Percentiles rank a stretch among this genome's conserved stretches.
Evolutionary conservation across 345 rosid species (phyloP).

Genomic region (Erucastrum elatum): DNA sequence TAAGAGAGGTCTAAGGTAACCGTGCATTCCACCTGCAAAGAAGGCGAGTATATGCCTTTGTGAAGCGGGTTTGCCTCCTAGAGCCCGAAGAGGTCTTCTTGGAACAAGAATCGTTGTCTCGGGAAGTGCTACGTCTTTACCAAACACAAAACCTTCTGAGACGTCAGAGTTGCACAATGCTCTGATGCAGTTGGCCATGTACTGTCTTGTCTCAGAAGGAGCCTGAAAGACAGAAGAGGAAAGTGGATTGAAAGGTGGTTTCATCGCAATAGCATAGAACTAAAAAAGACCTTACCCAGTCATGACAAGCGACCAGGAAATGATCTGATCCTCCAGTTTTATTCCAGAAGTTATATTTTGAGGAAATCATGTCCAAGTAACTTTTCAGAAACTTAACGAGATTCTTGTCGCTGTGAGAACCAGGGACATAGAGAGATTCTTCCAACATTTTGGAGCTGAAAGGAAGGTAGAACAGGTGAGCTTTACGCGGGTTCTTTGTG

Average conservation of each 20-base stretch:
- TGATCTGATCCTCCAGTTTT: slow-evolving; percentile 90
- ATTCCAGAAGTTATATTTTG: slow-evolving; percentile 82
- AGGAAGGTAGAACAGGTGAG: slow-evolving; percentile 90
- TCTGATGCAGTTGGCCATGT: slow-evolving; percentile 82
- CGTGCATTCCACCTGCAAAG: slow-evolving; percentile 93
- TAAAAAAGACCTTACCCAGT: slow-evolving; percentile 62
- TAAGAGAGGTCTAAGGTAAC: slow-evolving; percentile 77
- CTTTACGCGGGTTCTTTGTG: slow-evolving; percentile 59
- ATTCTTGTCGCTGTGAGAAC: slow-evolving; percentile 70
- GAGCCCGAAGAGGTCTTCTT: slow-evolving; percentile 55
- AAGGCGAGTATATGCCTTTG: slow-evolving; percentile 74
- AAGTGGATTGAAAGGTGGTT: neutral
- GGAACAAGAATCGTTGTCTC: slow-evolving; percentile 68
- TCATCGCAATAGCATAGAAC: neutral
- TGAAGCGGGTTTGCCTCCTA: slow-evolving; percentile 77
- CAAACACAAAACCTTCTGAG: slow-evolving; percentile 80
- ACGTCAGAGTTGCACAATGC: slow-evolving; percentile 90
- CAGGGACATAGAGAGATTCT: slow-evolving; percentile 61
- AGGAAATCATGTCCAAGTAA: slow-evolving; percentile 59
- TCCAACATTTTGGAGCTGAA: slow-evolving; percentile 85
- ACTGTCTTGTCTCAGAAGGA: slow-evolving; percentile 62
- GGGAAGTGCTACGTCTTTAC: slow-evolving; percentile 88
- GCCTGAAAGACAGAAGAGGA: slow-evolving; percentile 52
- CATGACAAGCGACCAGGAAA: slow-evolving; percentile 95
- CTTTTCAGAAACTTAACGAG: slow-evolving; percentile 60